phyloP scores from a whole-genome alignment of 345 rosid genomes.

The Salix purpurea region DNA sequence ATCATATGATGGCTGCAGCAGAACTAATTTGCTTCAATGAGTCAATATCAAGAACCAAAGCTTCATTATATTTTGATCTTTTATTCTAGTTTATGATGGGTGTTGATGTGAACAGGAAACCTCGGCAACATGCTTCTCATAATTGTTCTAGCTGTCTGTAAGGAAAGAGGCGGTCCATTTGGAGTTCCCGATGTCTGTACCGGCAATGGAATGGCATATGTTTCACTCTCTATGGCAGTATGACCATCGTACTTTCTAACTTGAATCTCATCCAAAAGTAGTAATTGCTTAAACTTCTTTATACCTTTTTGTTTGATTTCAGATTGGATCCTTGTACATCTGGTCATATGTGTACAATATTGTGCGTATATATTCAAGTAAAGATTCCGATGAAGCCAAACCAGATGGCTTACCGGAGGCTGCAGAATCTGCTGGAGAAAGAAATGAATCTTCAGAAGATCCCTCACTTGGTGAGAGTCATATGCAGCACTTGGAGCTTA shows the following conservation, averaged over 20 bases:
- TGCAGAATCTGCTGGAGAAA: neutral
- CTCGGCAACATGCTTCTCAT: constrained; percentile 36
- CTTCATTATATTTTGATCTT: neutral
- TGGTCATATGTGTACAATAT: constrained; percentile 42
- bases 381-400: neutral
- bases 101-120: constrained; percentile 27
- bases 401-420: neutral
- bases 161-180: constrained; percentile 37
- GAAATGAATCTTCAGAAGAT: neutral
- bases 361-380: constrained; percentile 22
- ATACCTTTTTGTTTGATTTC: neutral
- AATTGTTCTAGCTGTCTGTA: constrained; percentile 36
- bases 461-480: too few species aligned
- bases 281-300: too few species aligned
- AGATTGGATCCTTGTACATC: constrained; percentile 38
- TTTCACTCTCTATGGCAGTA: constrained; percentile 48
- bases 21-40: too few species aligned
- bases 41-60: too few species aligned
- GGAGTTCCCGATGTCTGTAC: constrained; percentile 24
- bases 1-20: too few species aligned
- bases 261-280: too few species aligned
- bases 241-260: neutral
- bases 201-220: constrained; percentile 30
- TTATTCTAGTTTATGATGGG: neutral
- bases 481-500: too few species aligned